These are phyloP conservation scores for Pichia heedii DNA, from an alignment of 805 yeast genomes.

Conservation along the genomic window DNA sequence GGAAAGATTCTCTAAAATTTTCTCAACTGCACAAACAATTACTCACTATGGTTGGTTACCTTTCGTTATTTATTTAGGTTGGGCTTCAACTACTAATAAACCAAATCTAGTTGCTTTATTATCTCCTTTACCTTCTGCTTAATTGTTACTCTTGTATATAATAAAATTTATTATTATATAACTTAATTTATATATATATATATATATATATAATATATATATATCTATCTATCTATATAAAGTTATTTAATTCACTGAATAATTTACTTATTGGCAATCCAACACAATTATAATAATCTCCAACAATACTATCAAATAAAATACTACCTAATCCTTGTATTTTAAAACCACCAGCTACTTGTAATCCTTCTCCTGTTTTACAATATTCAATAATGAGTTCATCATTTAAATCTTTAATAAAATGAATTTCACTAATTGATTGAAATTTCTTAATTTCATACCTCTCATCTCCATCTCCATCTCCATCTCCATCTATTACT, in stretches of 20 bases:
- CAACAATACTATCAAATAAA: conserved; percentile 53
- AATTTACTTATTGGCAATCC: conserved; percentile 73
- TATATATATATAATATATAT: not conserved
- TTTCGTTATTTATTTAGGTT: conserved; percentile 83
- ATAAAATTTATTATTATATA: too few species aligned
- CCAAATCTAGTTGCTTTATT: conserved; percentile 71
- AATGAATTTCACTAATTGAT: conserved; percentile 24
- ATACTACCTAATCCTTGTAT: conserved; percentile 68
- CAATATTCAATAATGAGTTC: conserved; percentile 56
- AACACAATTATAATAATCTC: conserved; percentile 81
- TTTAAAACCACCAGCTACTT: conserved; percentile 90
- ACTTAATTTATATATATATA: conserved; percentile 1
- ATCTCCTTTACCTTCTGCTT: conserved; percentile 75
- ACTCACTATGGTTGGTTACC: conserved; percentile 98
- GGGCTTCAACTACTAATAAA: conserved; percentile 72
- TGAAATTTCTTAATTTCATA: not conserved
- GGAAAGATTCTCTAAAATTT: conserved; percentile 81
- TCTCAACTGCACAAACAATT: conserved; percentile 75
- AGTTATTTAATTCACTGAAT: conserved; percentile 23
- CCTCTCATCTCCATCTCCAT: not conserved
- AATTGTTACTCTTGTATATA: too few species aligned
- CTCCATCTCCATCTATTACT: too few species aligned
- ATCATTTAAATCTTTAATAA: conserved; percentile 40
- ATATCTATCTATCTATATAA: not conserved
- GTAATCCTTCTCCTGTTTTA: conserved; percentile 59